Evolutionary conservation across 129 eudicot species (phyloP).

Genomic region (Escallonia herrerae): DNA sequence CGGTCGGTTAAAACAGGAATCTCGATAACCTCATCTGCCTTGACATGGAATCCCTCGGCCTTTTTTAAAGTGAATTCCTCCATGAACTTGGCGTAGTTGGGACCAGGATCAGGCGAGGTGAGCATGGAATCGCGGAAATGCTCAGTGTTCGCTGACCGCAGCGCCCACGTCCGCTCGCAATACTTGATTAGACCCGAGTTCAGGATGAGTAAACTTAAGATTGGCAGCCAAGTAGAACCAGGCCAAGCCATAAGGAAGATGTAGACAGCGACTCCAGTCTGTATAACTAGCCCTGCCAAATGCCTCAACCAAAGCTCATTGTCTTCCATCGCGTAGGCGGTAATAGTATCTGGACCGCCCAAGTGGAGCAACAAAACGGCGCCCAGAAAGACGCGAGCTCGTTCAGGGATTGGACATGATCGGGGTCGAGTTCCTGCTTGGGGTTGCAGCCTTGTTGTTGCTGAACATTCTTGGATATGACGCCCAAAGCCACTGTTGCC

Average conservation of each 20-base stretch:
- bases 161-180: slow-evolving; percentile 34
- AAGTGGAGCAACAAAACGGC: slow-evolving; percentile 56
- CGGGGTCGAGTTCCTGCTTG: not conserved
- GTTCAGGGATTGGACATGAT: not conserved
- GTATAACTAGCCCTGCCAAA: slow-evolving; percentile 24
- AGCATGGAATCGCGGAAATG: slow-evolving; percentile 37
- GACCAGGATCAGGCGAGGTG: slow-evolving; percentile 54
- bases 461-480: slow-evolving; percentile 21
- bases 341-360: slow-evolving; percentile 58
- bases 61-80: slow-evolving; percentile 34
- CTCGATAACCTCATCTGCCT: slow-evolving; percentile 34
- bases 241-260: slow-evolving; percentile 41
- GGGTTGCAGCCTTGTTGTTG: slow-evolving; percentile 8
- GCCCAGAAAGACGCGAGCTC: slow-evolving; percentile 61
- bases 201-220: slow-evolving; percentile 19
- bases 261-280: slow-evolving; percentile 30
- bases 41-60: slow-evolving; percentile 42
- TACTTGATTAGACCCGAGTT: slow-evolving; percentile 38
- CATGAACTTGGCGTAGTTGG: slow-evolving; percentile 47
- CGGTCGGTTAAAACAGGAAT: slow-evolving; percentile 15
- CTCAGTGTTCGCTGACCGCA: slow-evolving; percentile 34
- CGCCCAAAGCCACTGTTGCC: slow-evolving; percentile 37
- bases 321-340: slow-evolving; percentile 60
- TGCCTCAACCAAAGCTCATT: slow-evolving; percentile 56
- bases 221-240: slow-evolving; percentile 29